A percentile compares a stretch with the other conserved stretches of the same genome.
These are phyloP conservation scores for Populus nigra DNA, from an alignment of 345 rosid genomes.

Conservation along the genomic window DNA sequence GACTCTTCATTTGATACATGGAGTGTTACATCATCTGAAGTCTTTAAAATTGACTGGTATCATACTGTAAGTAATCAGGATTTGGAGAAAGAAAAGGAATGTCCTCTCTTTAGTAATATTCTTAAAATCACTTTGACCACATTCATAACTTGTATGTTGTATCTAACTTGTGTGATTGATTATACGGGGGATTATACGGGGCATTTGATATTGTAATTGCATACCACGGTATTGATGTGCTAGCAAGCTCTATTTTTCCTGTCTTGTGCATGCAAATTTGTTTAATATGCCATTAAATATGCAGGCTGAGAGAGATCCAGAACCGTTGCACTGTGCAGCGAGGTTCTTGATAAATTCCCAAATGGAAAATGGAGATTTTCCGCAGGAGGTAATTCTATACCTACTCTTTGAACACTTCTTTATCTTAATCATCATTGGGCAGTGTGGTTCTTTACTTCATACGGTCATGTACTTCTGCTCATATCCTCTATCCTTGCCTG, in stretches of 20 bases:
- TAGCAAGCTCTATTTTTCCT: neutral
- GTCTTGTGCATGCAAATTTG: neutral
- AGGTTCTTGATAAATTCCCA: slow-evolving; percentile 47
- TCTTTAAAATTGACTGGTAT: neutral
- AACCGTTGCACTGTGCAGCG: slow-evolving; percentile 57
- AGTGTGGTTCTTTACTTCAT: neutral
- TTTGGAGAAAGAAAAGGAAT: neutral
- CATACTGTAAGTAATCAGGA: neutral
- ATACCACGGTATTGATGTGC: neutral
- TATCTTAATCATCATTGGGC: neutral
- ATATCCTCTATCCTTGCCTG: neutral
- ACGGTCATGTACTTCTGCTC: neutral
- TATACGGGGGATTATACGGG: neutral
- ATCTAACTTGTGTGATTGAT: neutral
- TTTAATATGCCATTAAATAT: neutral
- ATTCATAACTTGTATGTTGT: neutral
- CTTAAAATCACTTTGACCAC: neutral
- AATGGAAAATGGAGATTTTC: slow-evolving; percentile 68
- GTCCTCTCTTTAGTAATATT: neutral
- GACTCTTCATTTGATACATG: neutral
- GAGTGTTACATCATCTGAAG: neutral
- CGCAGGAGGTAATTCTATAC: slow-evolving; percentile 49
- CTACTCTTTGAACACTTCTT: neutral
- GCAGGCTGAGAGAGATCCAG: slow-evolving; percentile 50
- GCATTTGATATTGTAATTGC: neutral